Base-by-base conservation (phyloP, 2,329 filamentous ascomycete genomes). In the Diaporthe capsici region DNA sequence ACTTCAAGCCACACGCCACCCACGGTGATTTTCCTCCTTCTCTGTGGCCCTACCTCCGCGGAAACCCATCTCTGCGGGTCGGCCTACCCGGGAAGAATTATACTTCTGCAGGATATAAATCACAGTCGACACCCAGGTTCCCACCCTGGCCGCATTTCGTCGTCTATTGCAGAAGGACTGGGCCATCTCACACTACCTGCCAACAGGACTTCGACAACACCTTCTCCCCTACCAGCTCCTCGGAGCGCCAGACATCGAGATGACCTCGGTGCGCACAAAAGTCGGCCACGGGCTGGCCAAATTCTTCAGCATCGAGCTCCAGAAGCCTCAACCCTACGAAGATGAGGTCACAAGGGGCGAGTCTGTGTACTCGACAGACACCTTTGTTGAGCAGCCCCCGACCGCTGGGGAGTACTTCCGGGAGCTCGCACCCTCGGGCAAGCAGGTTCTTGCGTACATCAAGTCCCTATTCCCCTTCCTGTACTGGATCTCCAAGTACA, bases 401-500 rank as follows among this genome's bases (percentile, higher is more conserved):
- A 94, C 92, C 4, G 90, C 92, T 0, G 81, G 84, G 9, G 95
- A 98, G 81, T 98, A 92, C 91, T 78, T 98, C 20, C 81, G 83
- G 7, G 89, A 92, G 2, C 84, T 94, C 25, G 81, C 90, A 0
- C 97, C 96, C 0, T 88, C 87, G 0, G 83, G 86, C 10, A 78
- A 82, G 1, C 89, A 94, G 49, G 72, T 93, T 4, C 67, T 83
- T 7, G 79, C 85, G 3, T 99, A 98, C 81, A 74, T 92, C 75
- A 85, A 87, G 78, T 93, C 90, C 20, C 86, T 98, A 1, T 98
- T 99, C 79, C 97, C 97, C 0, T 98, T 98, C 82, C 83, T 94
- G 7, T 88, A 91, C n/a, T 99, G 97, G 97, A 96, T 98, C 75
- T 85, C 87, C 15, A 91, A 92, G 79, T 99, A 99, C 86, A 99